phyloP scores from a whole-genome alignment of 179 eudicot genomes.

The Drosera spatulata region DNA sequence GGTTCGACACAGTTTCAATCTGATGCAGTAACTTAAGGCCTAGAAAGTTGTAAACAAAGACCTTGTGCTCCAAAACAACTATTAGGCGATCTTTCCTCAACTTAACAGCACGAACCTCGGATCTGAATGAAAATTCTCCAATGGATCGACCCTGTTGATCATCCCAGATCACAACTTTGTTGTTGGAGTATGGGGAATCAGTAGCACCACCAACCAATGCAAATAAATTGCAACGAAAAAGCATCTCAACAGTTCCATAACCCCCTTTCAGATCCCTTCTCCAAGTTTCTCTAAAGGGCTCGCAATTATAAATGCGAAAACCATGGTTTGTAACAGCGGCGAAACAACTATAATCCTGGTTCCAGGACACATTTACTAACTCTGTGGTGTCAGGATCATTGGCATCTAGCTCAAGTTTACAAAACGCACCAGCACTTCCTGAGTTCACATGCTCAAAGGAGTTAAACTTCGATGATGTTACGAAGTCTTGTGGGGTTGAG shows the following conservation, averaged over 20 bases:
- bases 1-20: slow-evolving; percentile 81
- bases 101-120: slow-evolving; percentile 87
- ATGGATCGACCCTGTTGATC: slow-evolving; percentile 94
- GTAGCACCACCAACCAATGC: slow-evolving; percentile 86
- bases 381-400: slow-evolving; percentile 53
- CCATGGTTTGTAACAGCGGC: too few species aligned
- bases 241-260: slow-evolving; percentile 89
- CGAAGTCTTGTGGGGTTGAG: too few species aligned
- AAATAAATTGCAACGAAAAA: slow-evolving; percentile 76
- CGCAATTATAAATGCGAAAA: slow-evolving; percentile 88
- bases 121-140: slow-evolving; percentile 93
- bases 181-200: slow-evolving; percentile 78
- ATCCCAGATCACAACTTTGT: slow-evolving; percentile 95
- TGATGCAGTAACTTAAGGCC: slow-evolving; percentile 90
- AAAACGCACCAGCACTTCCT: slow-evolving; percentile 28
- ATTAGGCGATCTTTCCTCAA: slow-evolving; percentile 80
- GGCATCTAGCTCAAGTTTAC: slow-evolving; percentile 26
- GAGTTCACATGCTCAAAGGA: slow-evolving; percentile 24
- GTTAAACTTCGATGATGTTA: slow-evolving; percentile 32
- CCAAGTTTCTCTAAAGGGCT: slow-evolving; percentile 87
- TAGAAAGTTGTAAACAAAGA: slow-evolving; percentile 76
- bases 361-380: slow-evolving; percentile 74
- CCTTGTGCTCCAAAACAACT: slow-evolving; percentile 90
- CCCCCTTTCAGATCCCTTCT: slow-evolving; percentile 92
- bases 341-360: slow-evolving; percentile 91